Evolutionary conservation across 495 filamentous ascomycete genomes (phyloP).

Genomic region (Podospora anserina): DNA sequence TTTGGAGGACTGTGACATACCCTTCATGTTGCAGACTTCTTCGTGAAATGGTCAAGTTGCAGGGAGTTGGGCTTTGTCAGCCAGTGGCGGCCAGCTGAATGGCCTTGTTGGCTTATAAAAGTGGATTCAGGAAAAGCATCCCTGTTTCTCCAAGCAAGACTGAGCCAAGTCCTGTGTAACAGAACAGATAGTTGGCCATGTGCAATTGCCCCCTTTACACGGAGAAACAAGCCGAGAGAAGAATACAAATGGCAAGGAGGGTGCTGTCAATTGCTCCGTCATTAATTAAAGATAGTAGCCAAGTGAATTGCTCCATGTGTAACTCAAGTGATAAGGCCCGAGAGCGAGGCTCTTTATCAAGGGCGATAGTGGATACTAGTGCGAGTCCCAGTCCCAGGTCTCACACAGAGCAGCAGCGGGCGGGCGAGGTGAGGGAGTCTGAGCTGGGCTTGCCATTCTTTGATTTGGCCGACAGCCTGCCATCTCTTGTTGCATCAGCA

Average conservation of each 20-base stretch:
- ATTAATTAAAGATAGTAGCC: not conserved
- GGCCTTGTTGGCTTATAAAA: not conserved
- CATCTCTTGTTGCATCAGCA: constrained; percentile 14
- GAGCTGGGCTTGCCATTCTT: constrained; percentile 13
- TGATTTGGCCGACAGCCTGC: not conserved
- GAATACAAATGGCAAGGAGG: not conserved
- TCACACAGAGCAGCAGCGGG: not conserved
- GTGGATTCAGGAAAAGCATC: not conserved
- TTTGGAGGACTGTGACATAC: constrained; percentile 16
- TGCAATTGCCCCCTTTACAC: not conserved
- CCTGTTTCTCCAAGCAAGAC: not conserved
- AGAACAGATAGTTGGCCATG: not conserved
- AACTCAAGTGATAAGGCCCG: not conserved
- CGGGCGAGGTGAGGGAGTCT: not conserved
- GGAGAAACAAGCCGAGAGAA: not conserved
- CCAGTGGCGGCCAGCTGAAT: not conserved
- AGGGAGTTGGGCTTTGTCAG: not conserved
- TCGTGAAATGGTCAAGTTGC: not conserved
- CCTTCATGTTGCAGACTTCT: constrained; percentile 26
- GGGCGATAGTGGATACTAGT: not conserved
- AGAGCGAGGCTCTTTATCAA: not conserved
- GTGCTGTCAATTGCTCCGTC: not conserved
- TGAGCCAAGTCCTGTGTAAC: not conserved
- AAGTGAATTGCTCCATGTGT: not conserved
- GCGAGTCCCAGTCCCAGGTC: constrained; percentile 1